phyloP scores from a whole-genome alignment of 495 filamentous ascomycete species.

The Podospora fimiseda region DNA sequence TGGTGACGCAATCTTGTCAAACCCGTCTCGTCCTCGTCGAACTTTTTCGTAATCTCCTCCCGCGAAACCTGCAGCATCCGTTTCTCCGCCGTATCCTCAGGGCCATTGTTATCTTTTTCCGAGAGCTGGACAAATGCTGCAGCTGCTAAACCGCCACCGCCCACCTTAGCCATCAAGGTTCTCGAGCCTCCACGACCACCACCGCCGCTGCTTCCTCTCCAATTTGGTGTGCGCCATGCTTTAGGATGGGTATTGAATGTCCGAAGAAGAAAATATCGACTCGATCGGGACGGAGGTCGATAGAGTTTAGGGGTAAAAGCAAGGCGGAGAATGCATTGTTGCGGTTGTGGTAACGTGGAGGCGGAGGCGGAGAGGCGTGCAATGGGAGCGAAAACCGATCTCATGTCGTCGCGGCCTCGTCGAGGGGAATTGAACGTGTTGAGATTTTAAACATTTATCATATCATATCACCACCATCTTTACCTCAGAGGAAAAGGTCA shows the following conservation, averaged over 20 bases:
- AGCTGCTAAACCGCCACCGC: slow-evolving; percentile 38
- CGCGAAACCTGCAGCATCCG: slow-evolving; percentile 80
- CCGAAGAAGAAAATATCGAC: not conserved
- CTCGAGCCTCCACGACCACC: not conserved
- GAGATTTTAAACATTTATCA: slow-evolving; percentile 10
- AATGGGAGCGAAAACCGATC: slow-evolving; percentile 17
- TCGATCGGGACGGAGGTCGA: not conserved
- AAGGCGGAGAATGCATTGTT: slow-evolving; percentile 10
- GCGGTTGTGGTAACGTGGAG: no score
- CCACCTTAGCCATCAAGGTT: slow-evolving; percentile 31
- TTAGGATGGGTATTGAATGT: not conserved
- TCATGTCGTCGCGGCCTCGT: slow-evolving; percentile 23
- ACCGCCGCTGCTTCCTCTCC: not conserved
- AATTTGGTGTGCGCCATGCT: slow-evolving; percentile 13
- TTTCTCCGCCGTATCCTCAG: slow-evolving; percentile 66
- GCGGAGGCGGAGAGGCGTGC: slow-evolving; percentile 24
- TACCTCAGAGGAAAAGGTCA: not conserved
- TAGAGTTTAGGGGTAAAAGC: not conserved
- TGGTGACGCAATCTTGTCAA: slow-evolving; percentile 47
- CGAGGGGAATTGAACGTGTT: not conserved
- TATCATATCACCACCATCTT: slow-evolving; percentile 13
- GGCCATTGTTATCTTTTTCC: slow-evolving; percentile 53
- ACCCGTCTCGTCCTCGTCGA: slow-evolving; percentile 54
- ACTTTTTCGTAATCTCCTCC: slow-evolving; percentile 62
- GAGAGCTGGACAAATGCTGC: slow-evolving; percentile 66